Evolutionary conservation across 2,329 filamentous ascomycete species (phyloP), one percentile per base, ranked within the genome.

Genomic region (Hypocrella siamensis): DNA sequence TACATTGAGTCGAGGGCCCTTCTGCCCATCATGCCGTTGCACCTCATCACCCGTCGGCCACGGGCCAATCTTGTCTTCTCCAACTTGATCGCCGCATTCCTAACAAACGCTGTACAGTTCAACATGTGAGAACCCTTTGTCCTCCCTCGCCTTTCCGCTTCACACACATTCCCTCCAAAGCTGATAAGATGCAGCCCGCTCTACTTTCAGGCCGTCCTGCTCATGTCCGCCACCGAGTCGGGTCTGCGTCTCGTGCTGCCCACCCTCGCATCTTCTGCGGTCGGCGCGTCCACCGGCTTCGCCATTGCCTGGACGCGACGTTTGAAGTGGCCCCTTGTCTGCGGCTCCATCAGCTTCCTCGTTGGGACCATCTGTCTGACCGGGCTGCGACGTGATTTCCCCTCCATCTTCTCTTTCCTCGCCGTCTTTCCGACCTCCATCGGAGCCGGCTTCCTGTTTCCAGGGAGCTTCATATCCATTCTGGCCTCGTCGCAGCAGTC

Each of bases 171-270:
- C 6, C 10, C 10, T 27, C n/a, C n/a, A n/a, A n/a, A n/a, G 25
- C 7, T n/a, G 6, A 11, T 16, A 9, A 8, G 10, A 17, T 17
- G 27, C 18, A 72, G 72, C 5, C 80, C 80, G 1, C 59, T 86
- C 6, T 86, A 77, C 57, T 85, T 82, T 55, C 79, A 83, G 48
- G 77, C 75, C 24, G 78, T 83, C 17, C 72, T 81, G 30, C 63
- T 79, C 31, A 73, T 76, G 35, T 67, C 64, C 5, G 75, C 80
- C 12, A 83, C 79, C 1, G 59, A 64, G 17, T 82, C 79, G 1
- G 80, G 80, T n/a, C 66, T 84, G 18, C 69, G 75, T 27, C 73
- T 86, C 32, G 65, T 81, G 15, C 58, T 75, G 6, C 73, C 76
- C 4, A 71, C 73, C 1, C 42, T 74, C 17, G 66, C 65, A 3